phyloP scores from a whole-genome alignment of 2,329 filamentous ascomycete species.

The Apiospora hydei region DNA sequence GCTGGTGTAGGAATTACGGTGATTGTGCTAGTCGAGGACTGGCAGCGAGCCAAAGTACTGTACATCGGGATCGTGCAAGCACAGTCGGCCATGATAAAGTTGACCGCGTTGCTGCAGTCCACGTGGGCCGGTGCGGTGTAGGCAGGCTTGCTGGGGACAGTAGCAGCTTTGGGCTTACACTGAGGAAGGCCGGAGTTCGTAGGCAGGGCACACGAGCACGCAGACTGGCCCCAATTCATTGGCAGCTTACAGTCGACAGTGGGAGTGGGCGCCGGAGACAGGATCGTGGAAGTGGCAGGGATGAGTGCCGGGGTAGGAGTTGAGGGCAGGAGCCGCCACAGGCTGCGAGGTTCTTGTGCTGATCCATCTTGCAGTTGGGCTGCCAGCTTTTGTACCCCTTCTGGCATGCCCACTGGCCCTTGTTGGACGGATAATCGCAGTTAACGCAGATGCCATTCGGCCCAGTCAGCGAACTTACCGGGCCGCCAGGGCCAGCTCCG shows the following conservation, averaged over 20 bases:
- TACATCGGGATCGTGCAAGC: neutral
- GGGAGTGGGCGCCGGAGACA: neutral
- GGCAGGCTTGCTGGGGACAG: neutral
- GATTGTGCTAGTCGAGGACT: neutral
- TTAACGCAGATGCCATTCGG: slow-evolving; percentile 12
- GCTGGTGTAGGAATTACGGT: neutral
- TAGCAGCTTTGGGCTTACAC: neutral
- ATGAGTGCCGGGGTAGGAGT: neutral
- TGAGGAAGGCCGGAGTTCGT: neutral
- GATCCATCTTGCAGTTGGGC: slow-evolving; percentile 2
- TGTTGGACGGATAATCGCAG: slow-evolving; percentile 6
- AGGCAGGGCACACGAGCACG: neutral
- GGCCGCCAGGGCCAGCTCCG: neutral
- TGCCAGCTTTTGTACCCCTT: neutral
- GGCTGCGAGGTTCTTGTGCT: slow-evolving; percentile 10
- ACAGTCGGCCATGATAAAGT: neutral
- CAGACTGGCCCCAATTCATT: neutral
- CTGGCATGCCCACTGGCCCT: neutral
- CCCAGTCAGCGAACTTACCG: neutral
- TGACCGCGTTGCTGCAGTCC: neutral
- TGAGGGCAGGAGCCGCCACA: slow-evolving; percentile 7
- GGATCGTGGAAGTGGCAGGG: neutral
- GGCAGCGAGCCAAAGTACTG: slow-evolving; percentile 3
- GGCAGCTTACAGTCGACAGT: neutral
- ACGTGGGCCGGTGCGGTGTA: neutral